These are phyloP conservation scores for Leccinum uliginosum DNA, from an alignment of 768 basidiomycete genomes.

Conservation along the genomic window DNA sequence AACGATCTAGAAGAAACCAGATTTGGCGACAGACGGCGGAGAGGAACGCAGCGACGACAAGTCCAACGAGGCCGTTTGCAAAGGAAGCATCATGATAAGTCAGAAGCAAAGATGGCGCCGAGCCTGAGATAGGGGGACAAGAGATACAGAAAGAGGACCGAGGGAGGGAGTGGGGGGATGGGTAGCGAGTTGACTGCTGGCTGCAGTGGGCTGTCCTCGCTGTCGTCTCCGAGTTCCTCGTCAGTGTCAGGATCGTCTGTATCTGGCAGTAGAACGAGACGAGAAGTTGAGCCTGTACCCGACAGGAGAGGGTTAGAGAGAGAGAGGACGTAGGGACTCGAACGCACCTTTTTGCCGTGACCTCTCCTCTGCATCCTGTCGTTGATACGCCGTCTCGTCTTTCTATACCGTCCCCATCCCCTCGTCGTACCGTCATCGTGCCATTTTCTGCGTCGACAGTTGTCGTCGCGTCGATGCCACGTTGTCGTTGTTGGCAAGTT, in stretches of 20 bases:
- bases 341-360: no score
- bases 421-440: no score
- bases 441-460: no score
- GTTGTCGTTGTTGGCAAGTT: no score
- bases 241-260: conserved; percentile 44
- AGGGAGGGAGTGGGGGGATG: conserved; percentile 50
- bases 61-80: conserved; percentile 43
- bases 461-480: no score
- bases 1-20: conserved; percentile 75
- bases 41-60: conserved; percentile 52
- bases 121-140: conserved; percentile 65
- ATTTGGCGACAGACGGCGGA: conserved; percentile 62
- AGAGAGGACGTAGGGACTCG: no score
- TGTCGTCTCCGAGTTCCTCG: conserved; percentile 30
- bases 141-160: conserved; percentile 64
- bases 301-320: no score
- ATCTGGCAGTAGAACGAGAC: conserved; percentile 62
- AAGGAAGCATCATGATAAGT: conserved; percentile 41
- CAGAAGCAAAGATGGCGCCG: conserved; percentile 61
- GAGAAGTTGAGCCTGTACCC: conserved; percentile 41
- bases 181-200: conserved; percentile 5
- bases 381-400: no score
- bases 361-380: no score
- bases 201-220: conserved; percentile 31
- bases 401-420: no score